Percentiles rank a stretch among this genome's conserved stretches.
phyloP scores from a whole-genome alignment of 257 asterid species.

The Solanum megistacrolobum region DNA sequence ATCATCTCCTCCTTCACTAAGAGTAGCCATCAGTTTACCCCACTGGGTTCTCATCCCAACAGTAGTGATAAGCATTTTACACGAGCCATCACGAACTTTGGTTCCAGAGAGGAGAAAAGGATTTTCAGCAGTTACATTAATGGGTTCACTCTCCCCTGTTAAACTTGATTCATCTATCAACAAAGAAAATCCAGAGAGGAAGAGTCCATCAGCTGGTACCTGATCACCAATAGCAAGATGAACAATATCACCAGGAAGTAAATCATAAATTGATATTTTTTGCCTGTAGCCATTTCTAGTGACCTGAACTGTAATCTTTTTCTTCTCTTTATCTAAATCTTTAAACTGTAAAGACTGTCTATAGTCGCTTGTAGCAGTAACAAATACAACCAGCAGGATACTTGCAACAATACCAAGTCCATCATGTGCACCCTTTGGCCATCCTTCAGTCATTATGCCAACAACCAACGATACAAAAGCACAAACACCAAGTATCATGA shows the following conservation, averaged over 20 bases:
- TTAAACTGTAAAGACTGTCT: constrained; percentile 78
- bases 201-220: constrained; percentile 92
- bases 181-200: constrained; percentile 63
- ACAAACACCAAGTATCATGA: constrained; percentile 82
- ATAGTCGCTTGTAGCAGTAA: constrained; percentile 81
- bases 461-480: constrained; percentile 67
- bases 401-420: constrained; percentile 91
- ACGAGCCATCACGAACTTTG: constrained; percentile 84
- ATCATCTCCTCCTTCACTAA: constrained; percentile 87
- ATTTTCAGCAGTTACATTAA: constrained; percentile 48
- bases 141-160: constrained; percentile 85
- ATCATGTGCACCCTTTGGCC: constrained; percentile 92
- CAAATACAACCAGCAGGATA: constrained; percentile 78
- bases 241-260: constrained; percentile 79
- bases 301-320: constrained; percentile 70
- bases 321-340: constrained; percentile 88
- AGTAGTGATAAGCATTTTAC: constrained; percentile 82
- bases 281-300: constrained; percentile 77
- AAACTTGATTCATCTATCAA: constrained; percentile 75
- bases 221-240: constrained; percentile 86
- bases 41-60: constrained; percentile 96
- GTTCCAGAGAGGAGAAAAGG: constrained; percentile 90
- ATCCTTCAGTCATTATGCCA: constrained; percentile 85
- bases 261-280: constrained; percentile 68
- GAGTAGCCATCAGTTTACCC: constrained; percentile 92